Evolutionary conservation across 768 basidiomycete species (phyloP).

Genomic region (Leccinum obscurum): DNA sequence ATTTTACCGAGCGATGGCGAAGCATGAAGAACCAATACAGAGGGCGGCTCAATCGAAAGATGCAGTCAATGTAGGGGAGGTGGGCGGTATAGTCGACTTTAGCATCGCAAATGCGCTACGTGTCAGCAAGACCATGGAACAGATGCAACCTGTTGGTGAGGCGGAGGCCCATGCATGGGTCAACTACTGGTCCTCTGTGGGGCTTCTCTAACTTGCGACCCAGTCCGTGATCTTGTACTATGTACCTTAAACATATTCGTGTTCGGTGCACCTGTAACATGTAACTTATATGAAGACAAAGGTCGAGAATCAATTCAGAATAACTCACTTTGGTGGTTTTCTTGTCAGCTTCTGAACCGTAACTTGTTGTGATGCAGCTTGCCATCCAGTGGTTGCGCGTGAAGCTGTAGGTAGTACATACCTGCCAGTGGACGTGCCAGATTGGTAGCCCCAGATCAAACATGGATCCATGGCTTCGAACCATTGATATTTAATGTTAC

Average conservation of each 20-base stretch:
- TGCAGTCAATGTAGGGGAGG: neutral
- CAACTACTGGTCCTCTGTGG: constrained; percentile 20
- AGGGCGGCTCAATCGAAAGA: neutral
- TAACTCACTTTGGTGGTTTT: too few species aligned
- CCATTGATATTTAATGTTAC: too few species aligned
- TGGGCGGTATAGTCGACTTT: constrained; percentile 6
- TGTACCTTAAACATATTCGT: too few species aligned
- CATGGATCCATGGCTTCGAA: too few species aligned
- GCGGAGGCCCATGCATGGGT: constrained; percentile 17
- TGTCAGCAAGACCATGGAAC: constrained; percentile 14
- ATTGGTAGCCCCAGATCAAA: too few species aligned
- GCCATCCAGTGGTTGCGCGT: neutral
- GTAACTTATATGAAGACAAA: neutral
- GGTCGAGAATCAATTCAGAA: neutral
- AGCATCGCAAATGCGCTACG: constrained; percentile 11
- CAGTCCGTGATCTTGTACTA: neutral
- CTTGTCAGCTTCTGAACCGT: too few species aligned
- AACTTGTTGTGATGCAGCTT: neutral
- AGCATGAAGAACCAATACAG: neutral
- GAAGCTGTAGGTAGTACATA: neutral
- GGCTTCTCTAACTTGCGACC: constrained; percentile 7
- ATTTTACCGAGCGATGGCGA: constrained; percentile 25
- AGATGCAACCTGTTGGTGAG: constrained; percentile 14
- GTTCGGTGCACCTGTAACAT: too few species aligned
- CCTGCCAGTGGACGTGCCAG: too few species aligned